These are phyloP conservation scores for Chaetoceros muelleri DNA, from an alignment of 108 stramenopile species.

Conservation along the genomic window DNA sequence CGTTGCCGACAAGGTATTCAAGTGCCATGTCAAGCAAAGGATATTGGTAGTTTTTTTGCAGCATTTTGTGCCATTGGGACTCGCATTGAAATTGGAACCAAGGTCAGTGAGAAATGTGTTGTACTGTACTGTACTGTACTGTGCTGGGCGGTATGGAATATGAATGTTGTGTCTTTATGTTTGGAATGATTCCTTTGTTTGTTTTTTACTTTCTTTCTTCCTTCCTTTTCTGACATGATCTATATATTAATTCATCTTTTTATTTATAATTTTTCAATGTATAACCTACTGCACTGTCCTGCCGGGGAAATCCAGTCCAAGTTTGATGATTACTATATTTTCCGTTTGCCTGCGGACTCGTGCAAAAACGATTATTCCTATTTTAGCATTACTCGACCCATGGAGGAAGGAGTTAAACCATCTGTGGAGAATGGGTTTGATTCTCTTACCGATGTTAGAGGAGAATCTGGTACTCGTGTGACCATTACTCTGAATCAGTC, in stretches of 20 bases:
- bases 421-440: constrained; percentile 16
- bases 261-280: too few species aligned
- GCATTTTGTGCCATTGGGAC: constrained; percentile 24
- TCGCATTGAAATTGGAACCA: constrained; percentile 26
- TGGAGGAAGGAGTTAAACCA: constrained; percentile 18
- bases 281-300: too few species aligned
- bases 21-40: constrained; percentile 5
- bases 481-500: constrained; percentile 16
- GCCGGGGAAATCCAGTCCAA: constrained; percentile 21
- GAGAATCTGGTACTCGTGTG: constrained; percentile 29
- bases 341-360: constrained; percentile 8
- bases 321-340: constrained; percentile 38
- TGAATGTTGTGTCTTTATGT: neutral
- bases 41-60: constrained; percentile 34
- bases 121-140: neutral
- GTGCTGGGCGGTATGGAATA: neutral
- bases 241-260: too few species aligned
- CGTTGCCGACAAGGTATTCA: neutral
- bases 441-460: constrained; percentile 25
- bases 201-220: neutral
- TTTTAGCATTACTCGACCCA: constrained; percentile 23
- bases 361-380: constrained; percentile 3
- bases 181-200: neutral
- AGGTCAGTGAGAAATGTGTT: constrained; percentile 10
- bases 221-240: too few species aligned